Evolutionary conservation across 2,329 filamentous ascomycete genomes (phyloP).

Genomic region (Gyromitra esculenta): DNA sequence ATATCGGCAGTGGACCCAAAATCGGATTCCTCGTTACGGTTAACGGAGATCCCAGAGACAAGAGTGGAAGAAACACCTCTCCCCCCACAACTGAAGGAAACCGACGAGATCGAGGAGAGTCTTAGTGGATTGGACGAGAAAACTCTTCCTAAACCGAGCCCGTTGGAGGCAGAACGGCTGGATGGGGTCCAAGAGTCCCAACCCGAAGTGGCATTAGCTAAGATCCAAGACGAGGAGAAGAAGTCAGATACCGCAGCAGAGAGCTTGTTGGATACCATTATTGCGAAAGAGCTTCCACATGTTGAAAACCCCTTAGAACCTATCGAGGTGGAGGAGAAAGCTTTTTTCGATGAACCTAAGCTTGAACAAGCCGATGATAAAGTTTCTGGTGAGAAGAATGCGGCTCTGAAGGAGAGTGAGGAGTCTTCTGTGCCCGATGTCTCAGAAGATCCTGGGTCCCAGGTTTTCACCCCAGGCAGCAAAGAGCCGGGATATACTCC

Average conservation of each 20-base stretch:
- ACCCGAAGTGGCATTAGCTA: background rate
- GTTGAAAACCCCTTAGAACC: background rate
- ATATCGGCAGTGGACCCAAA: slow-evolving; percentile 43
- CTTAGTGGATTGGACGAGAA: slow-evolving; percentile 23
- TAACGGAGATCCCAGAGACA: slow-evolving; percentile 25
- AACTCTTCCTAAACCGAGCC: slow-evolving; percentile 15
- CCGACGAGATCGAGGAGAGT: background rate
- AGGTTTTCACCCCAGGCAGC: background rate
- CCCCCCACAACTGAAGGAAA: slow-evolving; percentile 14
- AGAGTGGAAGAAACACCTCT: slow-evolving; percentile 27
- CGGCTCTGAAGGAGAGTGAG: slow-evolving; percentile 7
- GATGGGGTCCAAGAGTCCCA: slow-evolving; percentile 20
- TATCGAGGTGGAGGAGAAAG: background rate
- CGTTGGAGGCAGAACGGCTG: slow-evolving; percentile 9
- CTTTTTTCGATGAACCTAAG: background rate
- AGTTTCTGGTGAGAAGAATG: background rate
- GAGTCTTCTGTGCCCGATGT: background rate
- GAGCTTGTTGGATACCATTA: slow-evolving; percentile 8
- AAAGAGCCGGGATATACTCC: background rate
- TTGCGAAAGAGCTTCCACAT: background rate
- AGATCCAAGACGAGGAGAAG: background rate
- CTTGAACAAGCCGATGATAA: slow-evolving; percentile 6
- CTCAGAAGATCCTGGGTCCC: slow-evolving; percentile 1
- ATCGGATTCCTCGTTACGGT: slow-evolving; percentile 35
- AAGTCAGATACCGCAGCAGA: background rate